Conservation (phyloP, 495 filamentous ascomycete species). For the Evansstolkia leycettana region DNA sequence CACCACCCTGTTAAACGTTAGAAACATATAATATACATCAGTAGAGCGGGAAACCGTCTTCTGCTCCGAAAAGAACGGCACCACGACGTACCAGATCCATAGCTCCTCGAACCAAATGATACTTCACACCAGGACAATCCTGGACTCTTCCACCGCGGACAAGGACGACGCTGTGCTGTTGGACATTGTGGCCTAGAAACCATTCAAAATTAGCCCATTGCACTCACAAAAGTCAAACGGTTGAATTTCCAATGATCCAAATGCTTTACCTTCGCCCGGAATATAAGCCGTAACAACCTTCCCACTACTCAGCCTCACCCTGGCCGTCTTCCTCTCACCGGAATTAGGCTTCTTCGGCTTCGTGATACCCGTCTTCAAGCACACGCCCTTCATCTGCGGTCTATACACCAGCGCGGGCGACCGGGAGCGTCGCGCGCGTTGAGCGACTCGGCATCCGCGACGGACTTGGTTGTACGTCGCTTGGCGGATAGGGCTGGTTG, state of each 20-base stretch:
- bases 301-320: constrained; percentile 77
- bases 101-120: constrained; percentile 81
- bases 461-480: constrained; percentile 44
- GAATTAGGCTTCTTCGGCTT: constrained; percentile 99
- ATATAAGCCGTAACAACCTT: constrained; percentile 84
- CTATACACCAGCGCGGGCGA: constrained; percentile 72
- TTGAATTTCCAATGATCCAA: constrained; percentile 1
- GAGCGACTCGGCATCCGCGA: constrained; percentile 61
- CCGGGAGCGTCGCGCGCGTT: constrained; percentile 66
- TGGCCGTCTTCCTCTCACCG: constrained; percentile 82
- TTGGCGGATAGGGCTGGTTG: constrained; percentile 24
- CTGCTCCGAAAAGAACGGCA: not conserved
- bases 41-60: not conserved
- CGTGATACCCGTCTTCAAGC: constrained; percentile 78
- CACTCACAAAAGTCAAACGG: too few species aligned
- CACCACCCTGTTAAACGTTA: constrained; percentile 60
- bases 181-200: constrained; percentile 74
- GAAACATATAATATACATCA: constrained; percentile 6
- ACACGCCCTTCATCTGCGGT: constrained; percentile 87
- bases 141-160: constrained; percentile 82
- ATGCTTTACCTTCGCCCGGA: constrained; percentile 68
- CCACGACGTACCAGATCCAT: constrained; percentile 73
- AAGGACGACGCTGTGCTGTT: constrained; percentile 94
- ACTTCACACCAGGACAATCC: constrained; percentile 98
- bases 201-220: too few species aligned